These are phyloP conservation scores for Rhododendron molle DNA, from an alignment of 148 eudicot genomes.

Conservation along the genomic window DNA sequence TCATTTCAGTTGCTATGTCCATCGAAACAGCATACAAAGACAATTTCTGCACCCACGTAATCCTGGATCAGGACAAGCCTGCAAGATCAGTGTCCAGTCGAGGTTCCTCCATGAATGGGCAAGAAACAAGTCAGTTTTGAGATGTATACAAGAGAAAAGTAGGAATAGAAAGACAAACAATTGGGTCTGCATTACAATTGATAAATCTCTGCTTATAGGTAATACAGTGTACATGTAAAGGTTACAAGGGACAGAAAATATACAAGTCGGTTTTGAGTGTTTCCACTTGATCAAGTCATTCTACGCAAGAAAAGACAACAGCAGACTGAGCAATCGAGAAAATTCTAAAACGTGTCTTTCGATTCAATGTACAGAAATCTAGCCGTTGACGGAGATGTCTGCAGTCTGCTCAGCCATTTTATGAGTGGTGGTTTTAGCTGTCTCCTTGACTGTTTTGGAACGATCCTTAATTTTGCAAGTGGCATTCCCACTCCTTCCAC, in stretches of 20 bases:
- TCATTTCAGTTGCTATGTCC: not conserved
- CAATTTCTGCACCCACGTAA: not conserved
- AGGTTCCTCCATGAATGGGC: not conserved
- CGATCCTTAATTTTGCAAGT: constrained; percentile 27
- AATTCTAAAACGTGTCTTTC: constrained; percentile 10
- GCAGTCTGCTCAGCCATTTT: constrained; percentile 39
- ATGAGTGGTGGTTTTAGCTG: constrained; percentile 30
- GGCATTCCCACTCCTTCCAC: constrained; percentile 10
- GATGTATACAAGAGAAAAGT: not conserved
- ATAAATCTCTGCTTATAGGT: constrained; percentile 21
- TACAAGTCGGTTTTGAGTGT: constrained; percentile 26
- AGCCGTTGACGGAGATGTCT: constrained; percentile 43
- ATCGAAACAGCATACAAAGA: not conserved
- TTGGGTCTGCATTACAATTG: constrained; percentile 3
- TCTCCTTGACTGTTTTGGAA: constrained; percentile 34
- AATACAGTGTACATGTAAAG: constrained; percentile 30
- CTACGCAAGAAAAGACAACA: constrained; percentile 8
- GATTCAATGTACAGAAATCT: constrained; percentile 6
- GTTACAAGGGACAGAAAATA: constrained; percentile 37
- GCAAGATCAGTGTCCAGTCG: not conserved
- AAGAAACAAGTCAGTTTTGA: not conserved
- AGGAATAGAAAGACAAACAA: not conserved
- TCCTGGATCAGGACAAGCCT: not conserved
- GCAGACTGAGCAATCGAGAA: constrained; percentile 13
- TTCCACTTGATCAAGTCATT: constrained; percentile 18